phyloP scores from a whole-genome alignment of 805 yeast species.

The Pichia pseudocactophila region DNA sequence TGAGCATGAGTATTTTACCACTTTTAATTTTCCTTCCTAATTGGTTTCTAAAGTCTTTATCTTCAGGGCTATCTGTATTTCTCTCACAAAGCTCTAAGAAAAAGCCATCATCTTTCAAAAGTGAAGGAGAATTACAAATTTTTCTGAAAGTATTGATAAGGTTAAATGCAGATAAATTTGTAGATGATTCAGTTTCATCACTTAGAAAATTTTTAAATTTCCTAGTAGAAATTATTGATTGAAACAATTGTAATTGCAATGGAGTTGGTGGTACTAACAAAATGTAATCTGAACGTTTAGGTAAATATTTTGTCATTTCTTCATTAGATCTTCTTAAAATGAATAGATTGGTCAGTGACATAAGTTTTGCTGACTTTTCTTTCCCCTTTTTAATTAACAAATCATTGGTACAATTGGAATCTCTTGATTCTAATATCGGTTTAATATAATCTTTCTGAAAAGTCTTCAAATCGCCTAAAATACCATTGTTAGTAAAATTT shows the following conservation, averaged over 20 bases:
- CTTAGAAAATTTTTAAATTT: constrained; percentile 25
- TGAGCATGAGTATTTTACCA: constrained; percentile 61
- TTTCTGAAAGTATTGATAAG: constrained; percentile 70
- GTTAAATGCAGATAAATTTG: constrained; percentile 43
- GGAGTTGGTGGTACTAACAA: constrained; percentile 70
- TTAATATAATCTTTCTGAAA: constrained; percentile 54
- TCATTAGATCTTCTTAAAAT: constrained; percentile 65
- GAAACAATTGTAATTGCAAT: constrained; percentile 48
- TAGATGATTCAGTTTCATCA: constrained; percentile 9
- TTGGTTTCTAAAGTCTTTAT: constrained; percentile 21
- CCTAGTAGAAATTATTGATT: constrained; percentile 35
- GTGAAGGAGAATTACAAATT: constrained; percentile 72
- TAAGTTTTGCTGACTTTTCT: constrained; percentile 52
- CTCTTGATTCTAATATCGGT: constrained; percentile 71
- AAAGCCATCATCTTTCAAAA: constrained; percentile 43
- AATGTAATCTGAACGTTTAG: constrained; percentile 67
- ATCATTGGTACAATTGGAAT: constrained; percentile 45
- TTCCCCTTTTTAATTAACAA: constrained; percentile 48
- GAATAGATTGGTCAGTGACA: constrained; percentile 54
- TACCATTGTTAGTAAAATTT: constrained; percentile 78
- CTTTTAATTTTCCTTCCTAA: constrained; percentile 29
- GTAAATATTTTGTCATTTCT: constrained; percentile 46
- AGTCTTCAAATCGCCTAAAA: constrained; percentile 50
- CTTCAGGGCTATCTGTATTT: constrained; percentile 11
- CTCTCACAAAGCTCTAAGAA: constrained; percentile 26